Base-by-base conservation (phyloP, 2,329 filamentous ascomycete species). In the Monosporascus sp. region DNA sequence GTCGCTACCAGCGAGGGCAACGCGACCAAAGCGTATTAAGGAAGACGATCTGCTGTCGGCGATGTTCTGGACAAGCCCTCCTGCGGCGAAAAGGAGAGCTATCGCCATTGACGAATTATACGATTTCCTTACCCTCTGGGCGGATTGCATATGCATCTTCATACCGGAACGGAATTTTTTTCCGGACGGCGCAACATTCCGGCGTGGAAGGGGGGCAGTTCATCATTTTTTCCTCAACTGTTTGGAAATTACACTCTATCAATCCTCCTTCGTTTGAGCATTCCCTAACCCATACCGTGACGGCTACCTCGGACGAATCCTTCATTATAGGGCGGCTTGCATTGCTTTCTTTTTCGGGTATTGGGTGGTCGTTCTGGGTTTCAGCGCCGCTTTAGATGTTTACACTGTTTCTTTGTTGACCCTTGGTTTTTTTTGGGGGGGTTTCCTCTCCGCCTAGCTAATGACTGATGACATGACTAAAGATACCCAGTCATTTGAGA, bases 1-100 rank as follows among this genome's bases (percentile, higher is more conserved):
- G 82, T 85, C 43, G 83, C 84, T 5, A 85, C 83, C 2, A 79
- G 78, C 56, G 81, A 84, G 64, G 76, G 70, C 27, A 72, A 69
- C 52, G 66, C 67, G 22, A 67, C 69, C 5, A 61, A 67, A 16
- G 65, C 70, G 38, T 68, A 65, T 40, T 70, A 63, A 46, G 54
- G 22, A 38, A n/a, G 24, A 27, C 26, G 31, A 35, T 35, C 31
- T 14, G 11, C 31, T 35, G 31, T 14, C 11, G 31, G 9, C 3
- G 11, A 5, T 35, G 3, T 35, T 14, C 31, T 35, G 31, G 14
- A 11, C 31, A 35, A 35, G 31, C 31, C 11, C 31, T 35, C 31
- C 31, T 14, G 11, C 11, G 31, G 9, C 31, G 31, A 5, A 35
- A 35, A 11, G 37, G 16, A 11, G 47, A 50, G 24, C 17, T 24